Conservation (phyloP, 371 early-diverging fungal species). For the Dichotomocladium elegans region DNA sequence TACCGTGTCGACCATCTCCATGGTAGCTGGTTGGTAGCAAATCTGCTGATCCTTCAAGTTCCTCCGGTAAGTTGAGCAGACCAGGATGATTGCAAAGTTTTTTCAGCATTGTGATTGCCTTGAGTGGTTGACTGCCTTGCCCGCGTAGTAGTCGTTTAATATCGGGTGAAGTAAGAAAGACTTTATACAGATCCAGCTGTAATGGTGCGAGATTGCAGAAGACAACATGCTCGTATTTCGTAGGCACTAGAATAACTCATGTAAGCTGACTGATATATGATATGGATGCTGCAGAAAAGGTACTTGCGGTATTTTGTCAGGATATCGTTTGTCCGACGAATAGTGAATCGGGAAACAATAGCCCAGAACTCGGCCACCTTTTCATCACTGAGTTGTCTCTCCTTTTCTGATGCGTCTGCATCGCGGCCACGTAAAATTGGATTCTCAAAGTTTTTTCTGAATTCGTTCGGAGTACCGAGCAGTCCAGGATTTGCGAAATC, state of each 20-base stretch:
- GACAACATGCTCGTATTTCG: conserved; percentile 95
- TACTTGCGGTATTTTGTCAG: conserved; percentile 89
- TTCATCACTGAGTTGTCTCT: conserved; percentile 78
- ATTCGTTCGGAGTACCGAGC: conserved; percentile 90
- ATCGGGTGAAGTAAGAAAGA: conserved; percentile 75
- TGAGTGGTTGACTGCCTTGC: conserved; percentile 65
- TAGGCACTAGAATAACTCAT: conserved; percentile 62
- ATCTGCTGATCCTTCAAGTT: conserved; percentile 65
- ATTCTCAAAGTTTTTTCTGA: conserved; percentile 87
- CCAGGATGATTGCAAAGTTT: conserved; percentile 95
- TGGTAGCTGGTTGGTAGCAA: conserved; percentile 50
- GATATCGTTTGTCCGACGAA: conserved; percentile 93
- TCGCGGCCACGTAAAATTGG: conserved; percentile 95
- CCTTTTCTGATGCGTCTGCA: conserved; percentile 81
- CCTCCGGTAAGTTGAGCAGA: conserved; percentile 66
- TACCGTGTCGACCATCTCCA: conserved; percentile 17
- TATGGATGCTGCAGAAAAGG: not conserved
- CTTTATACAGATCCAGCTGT: conserved; percentile 80
- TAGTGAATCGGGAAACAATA: conserved; percentile 90
- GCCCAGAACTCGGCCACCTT: conserved; percentile 81
- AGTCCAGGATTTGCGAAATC: conserved; percentile 94
- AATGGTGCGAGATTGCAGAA: conserved; percentile 81
- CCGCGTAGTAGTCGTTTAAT: conserved; percentile 67
- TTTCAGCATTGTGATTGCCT: conserved; percentile 89
- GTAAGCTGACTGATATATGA: not conserved